These are phyloP conservation scores for Cyclotella choctawhatcheeana DNA, from an alignment of 108 stramenopile genomes.

Conservation along the genomic window DNA sequence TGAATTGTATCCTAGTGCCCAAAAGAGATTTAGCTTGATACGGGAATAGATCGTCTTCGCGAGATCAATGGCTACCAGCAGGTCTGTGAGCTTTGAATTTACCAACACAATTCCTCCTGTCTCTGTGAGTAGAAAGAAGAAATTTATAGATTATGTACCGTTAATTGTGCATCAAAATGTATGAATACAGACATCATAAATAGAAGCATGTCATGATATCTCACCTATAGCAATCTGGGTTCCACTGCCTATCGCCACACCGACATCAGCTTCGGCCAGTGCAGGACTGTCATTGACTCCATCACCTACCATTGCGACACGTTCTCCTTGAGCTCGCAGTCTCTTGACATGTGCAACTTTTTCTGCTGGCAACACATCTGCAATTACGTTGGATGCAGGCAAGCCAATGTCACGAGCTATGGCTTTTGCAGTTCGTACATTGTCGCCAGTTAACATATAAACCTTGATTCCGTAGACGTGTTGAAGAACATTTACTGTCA, in stretches of 20 bases:
- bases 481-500: constrained; percentile 64
- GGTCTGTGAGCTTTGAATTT: constrained; percentile 69
- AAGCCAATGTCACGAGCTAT: constrained; percentile 80
- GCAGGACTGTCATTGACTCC: constrained; percentile 76
- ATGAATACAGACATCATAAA: too few relatives aligned
- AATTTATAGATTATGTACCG: too few relatives aligned
- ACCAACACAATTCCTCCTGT: constrained; percentile 88
- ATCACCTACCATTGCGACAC: constrained; percentile 92
- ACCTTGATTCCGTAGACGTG: constrained; percentile 60
- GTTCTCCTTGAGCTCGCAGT: constrained; percentile 70
- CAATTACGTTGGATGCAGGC: constrained; percentile 66
- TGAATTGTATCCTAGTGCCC: constrained; percentile 86
- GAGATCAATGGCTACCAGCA: constrained; percentile 79
- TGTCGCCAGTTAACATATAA: constrained; percentile 90
- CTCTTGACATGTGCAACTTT: constrained; percentile 77
- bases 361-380: constrained; percentile 87
- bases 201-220: too few relatives aligned
- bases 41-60: constrained; percentile 68
- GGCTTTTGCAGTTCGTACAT: constrained; percentile 67
- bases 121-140: too few relatives aligned
- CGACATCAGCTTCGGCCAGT: constrained; percentile 89
- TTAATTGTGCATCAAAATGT: too few relatives aligned
- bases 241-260: constrained; percentile 88
- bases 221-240: constrained; percentile 89
- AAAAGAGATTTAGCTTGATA: constrained; percentile 85